phyloP scores from a whole-genome alignment of 257 asterid genomes.

The Orobanche coerulescens region DNA sequence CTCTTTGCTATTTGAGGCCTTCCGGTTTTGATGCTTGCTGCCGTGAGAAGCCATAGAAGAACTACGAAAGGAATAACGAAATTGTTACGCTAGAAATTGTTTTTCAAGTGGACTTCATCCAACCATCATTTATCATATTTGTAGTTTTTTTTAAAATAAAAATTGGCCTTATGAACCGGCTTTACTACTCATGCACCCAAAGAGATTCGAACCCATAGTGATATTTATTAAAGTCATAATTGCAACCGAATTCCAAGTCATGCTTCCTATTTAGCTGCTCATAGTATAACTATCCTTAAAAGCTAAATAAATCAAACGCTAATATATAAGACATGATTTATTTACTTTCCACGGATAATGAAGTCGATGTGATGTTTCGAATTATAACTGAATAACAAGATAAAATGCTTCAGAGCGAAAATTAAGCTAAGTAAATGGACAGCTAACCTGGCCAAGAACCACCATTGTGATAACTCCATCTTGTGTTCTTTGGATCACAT shows the following conservation, averaged over 20 bases:
- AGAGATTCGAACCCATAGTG: too few species aligned
- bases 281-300: not conserved
- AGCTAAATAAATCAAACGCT: not conserved
- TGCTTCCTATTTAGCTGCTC: not conserved
- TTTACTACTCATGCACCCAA: too few species aligned
- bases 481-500: constrained; percentile 56
- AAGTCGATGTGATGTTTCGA: not conserved
- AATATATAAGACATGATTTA: not conserved
- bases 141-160: too few species aligned
- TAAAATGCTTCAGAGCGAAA: constrained; percentile 1
- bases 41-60: constrained; percentile 56
- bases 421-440: not conserved
- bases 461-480: constrained; percentile 62
- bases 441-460: constrained; percentile 62
- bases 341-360: too few species aligned
- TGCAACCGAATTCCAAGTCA: not conserved
- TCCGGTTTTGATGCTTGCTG: constrained; percentile 59
- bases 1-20: constrained; percentile 57
- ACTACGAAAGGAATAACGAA: constrained; percentile 25
- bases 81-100: not conserved
- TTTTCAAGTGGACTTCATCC: not conserved
- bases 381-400: not conserved
- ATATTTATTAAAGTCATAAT: not conserved
- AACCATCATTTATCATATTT: not conserved
- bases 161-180: too few species aligned